Evolutionary conservation across 768 basidiomycete genomes (phyloP), one percentile per base, ranked within the genome.

Genomic region (Hypholoma fasciculare): DNA sequence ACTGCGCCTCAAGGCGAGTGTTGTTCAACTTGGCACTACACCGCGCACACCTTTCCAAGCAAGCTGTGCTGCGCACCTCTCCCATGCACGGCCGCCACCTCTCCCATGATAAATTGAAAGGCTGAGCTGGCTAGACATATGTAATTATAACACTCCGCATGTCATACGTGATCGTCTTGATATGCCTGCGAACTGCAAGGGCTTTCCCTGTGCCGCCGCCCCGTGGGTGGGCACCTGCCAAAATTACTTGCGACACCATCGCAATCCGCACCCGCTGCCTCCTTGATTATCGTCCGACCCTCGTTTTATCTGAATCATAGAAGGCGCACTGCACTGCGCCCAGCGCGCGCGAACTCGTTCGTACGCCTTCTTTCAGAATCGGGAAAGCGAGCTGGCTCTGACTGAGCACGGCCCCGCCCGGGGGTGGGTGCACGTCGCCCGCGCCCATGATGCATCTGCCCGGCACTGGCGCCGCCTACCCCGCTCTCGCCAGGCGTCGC

Each of bases 181-280:
- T 54, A 27, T 13, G 17, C 30, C 1, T 37, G 34, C 17, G 44
- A 7, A 40, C 8, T 27, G 53, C 14, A 43, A 11, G 26, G 17
- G 7, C 43, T 27, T 19, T 54, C 53, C 17, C 43, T 11, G 30
- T 14, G 19, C 36, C 20, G 36, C 42, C 20, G 44, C 36, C 17
- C n/a, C n/a, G n/a, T n/a, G n/a, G n/a, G 30, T 47, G 43, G 43
- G 44, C 36, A 39, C 11, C 38, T 20, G 26, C 16, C 19, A 54
- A 27, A 46, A 37, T 54, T 54, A 54, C 44, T 37, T 54, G 53
- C 53, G 53, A 54, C 53, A 30, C 53, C 43, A 54, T 54, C 53
- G 53, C 53, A 47, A 23, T 36, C 23, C 49, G n/a, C 42, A 6
- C 30, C 30, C 30, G 30, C 34, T 54, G 42, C 44, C 42, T 54